Base-by-base conservation (phyloP, 1,284 basidiomycete genomes). In the Leccinum pachyderme region DNA sequence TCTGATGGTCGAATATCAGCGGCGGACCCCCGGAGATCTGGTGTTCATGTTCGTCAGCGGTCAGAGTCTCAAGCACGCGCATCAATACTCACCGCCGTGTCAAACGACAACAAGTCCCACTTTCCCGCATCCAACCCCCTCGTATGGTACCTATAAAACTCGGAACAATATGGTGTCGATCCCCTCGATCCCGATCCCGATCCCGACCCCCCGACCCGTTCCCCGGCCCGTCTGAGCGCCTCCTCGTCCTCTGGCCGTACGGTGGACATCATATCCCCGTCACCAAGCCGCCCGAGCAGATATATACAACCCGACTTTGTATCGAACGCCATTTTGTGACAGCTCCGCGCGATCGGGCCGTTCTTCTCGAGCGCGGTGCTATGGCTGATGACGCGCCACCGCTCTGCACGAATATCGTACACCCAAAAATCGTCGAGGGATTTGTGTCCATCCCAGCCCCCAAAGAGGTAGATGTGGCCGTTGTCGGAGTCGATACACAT, bases 311-410 rank as follows among this genome's bases (percentile, higher is more conserved):
- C 87, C 0, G 82, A 87, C 67, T 79, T 81, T 18, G 77, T 73
- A 65, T 92, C 87, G 61, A 90, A 89, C 15, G 83, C 84, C 87
- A 92, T 91, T 72, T 89, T 89, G 68, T 93, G 91, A 65, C 91
- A 93, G 32, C 86, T 85, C 28, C 91, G 74, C 4, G 88, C 79
- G 4, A 82, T 80, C 2, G 91, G 91, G 0, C 87, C 89, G 51
- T 84, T 81, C 52, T 75, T 73, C 45, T 87, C 84, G 37, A 73
- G 64, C 2, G 79, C 74, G 1, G 86, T 86, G 48, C 77, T 79
- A 32, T 76, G 72, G 53, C 82, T 84, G 49, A 92, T 74, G 25
- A 83, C 62, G 5, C 73, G 73, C 91, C 91, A 93, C 49, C 77
- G 74, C 49, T 82, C 80, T n/a, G 79, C 74, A 41, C 72, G 72